Conservation (phyloP, 106 monocot genomes). For the Dendrobium chrysotoxum region DNA sequence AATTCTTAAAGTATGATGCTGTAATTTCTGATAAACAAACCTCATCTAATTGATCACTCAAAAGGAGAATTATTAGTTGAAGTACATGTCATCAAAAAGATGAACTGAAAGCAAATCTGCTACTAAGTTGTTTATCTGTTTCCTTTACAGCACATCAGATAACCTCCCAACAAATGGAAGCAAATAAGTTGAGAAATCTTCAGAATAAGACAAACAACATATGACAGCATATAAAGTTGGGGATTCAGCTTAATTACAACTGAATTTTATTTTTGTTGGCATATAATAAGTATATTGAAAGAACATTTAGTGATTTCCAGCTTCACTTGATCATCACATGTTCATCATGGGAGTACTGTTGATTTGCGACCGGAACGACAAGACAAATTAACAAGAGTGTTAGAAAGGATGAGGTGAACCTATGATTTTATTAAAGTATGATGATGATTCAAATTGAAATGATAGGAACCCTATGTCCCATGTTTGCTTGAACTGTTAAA, state of each 20-base stretch:
- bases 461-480: no score
- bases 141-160: background rate
- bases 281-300: no score
- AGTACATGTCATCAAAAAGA: background rate
- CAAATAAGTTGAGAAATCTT: background rate
- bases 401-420: no score
- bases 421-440: no score
- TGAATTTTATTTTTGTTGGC: background rate
- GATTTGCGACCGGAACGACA: no score
- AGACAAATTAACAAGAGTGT: no score
- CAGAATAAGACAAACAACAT: background rate
- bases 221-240: background rate
- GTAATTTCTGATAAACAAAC: background rate
- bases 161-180: background rate
- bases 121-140: background rate
- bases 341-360: no score
- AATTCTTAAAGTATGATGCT: background rate
- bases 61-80: background rate
- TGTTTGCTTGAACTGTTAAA: no score
- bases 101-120: background rate
- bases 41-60: background rate
- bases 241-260: background rate
- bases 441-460: no score
- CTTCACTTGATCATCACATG: no score
- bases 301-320: background rate